Evolutionary conservation across 192 early-diverging fungal species (phyloP), one percentile per base, ranked within the genome.

Genomic region (Geranomyces variabilis): DNA sequence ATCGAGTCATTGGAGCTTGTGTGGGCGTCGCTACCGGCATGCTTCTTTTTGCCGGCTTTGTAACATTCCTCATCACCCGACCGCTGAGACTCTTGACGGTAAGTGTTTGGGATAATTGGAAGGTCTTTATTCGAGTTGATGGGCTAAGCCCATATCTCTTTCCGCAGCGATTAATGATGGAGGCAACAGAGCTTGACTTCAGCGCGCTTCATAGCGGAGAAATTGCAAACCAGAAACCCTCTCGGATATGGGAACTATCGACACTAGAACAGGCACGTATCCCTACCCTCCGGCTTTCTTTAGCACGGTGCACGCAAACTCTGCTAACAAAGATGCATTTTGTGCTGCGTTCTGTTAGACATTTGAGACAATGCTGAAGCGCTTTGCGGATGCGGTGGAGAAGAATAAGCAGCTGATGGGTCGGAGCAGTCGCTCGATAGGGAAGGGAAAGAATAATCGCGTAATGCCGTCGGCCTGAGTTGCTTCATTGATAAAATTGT

Each of bases 181-280:
- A 53, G 24, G 51, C 51, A 53, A 53, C 51, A 24, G 24, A 53
- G 19, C 24, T 24, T 15, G 51, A 53, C 51, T 53, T 53, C 51
- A 3, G n/a, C 19, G 24, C 24, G 51, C 24, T 53, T 7, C 51
- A 41, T 41, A 41, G 51, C 51, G 51, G 24, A 3, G 51, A 26
- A 53, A 24, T 24, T 53, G n/a, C 24, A 3, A 4, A 17, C 4
- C n/a, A 53, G 15, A 24, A n/a, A n/a, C 19, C 19, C 51, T 53
- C 51, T 3, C 24, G 19, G 6, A 26, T 53, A 26, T 26, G 51
- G 19, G 51, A 53, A 26, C 7, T 53, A n/a, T n/a, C 7, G 4
- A 26, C 4, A 7, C 7, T 53, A 15, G 51, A 53, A 26, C 51
- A 53, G 51, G 51, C 15, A 15, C n/a, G 51, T 53, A 10, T 19